Evolutionary conservation across 177 flowering plant species (phyloP).

Genomic region (Vitis hybrid): DNA sequence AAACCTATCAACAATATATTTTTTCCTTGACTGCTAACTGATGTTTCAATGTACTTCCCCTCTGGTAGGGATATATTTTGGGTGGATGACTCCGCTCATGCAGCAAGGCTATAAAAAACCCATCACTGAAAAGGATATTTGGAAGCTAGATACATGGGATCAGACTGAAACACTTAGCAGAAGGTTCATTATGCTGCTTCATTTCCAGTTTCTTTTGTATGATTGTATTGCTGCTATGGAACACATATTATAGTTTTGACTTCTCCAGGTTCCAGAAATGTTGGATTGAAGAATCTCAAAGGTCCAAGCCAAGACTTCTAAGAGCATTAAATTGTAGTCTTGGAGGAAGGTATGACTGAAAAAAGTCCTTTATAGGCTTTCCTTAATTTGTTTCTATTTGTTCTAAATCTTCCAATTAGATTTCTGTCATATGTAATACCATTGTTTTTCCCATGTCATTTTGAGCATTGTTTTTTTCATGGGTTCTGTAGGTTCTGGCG

Average conservation of each 20-base stretch:
- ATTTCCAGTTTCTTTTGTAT: neutral
- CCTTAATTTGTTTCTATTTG: neutral
- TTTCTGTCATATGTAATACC: too few relatives aligned
- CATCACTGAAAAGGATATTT: conserved; percentile 66
- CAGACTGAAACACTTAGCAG: conserved; percentile 53
- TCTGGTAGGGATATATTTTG: conserved; percentile 44
- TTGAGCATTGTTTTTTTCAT: neutral
- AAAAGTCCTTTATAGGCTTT: neutral
- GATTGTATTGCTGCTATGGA: neutral
- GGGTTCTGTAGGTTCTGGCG: conserved; percentile 59
- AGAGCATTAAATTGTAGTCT: conserved; percentile 62
- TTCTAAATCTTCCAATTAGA: neutral
- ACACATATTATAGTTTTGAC: neutral
- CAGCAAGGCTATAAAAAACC: conserved; percentile 59
- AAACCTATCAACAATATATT: neutral
- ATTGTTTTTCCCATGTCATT: conserved; percentile 2
- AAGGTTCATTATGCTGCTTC: conserved; percentile 30
- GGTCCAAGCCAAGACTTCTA: conserved; percentile 65
- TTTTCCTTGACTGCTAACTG: neutral
- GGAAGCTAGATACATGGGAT: conserved; percentile 78
- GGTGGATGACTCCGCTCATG: conserved; percentile 75
- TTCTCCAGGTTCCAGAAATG: conserved; percentile 56
- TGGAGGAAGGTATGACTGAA: conserved; percentile 52
- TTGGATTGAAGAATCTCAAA: conserved; percentile 60
- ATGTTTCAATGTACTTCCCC: conserved; percentile 1